Percentiles rank a stretch among this genome's conserved stretches.
These are phyloP conservation scores for Obba rivulosa DNA, from an alignment of 768 basidiomycete genomes.

Conservation along the genomic window DNA sequence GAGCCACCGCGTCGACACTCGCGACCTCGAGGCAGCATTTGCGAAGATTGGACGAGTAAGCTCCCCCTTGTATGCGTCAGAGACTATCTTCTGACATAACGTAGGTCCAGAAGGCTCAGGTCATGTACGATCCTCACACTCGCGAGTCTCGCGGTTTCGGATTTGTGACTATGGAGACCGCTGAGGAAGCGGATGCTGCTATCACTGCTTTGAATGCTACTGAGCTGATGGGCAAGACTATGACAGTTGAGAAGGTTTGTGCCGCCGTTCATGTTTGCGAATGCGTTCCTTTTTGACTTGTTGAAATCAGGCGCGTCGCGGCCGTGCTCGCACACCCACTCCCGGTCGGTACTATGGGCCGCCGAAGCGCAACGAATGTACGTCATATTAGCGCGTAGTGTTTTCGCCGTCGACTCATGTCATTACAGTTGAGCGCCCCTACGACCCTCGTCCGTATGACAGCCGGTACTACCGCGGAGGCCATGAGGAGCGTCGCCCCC, in stretches of 20 bases:
- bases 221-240: conserved; percentile 81
- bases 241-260: conserved; percentile 83
- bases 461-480: conserved; percentile 68
- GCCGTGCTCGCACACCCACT: conserved; percentile 86
- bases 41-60: conserved; percentile 81
- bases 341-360: conserved; percentile 94
- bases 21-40: conserved; percentile 86
- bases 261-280: neutral
- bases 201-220: conserved; percentile 79
- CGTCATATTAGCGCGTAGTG: conserved; percentile 16
- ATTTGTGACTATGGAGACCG: conserved; percentile 82
- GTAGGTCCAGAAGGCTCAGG: conserved; percentile 58
- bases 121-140: conserved; percentile 65
- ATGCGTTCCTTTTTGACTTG: neutral
- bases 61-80: conserved; percentile 9
- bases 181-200: conserved; percentile 89
- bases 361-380: conserved; percentile 72
- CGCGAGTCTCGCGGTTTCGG: conserved; percentile 78
- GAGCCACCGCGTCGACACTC: conserved; percentile 63
- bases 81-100: neutral
- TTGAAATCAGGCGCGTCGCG: conserved; percentile 73
- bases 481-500: conserved; percentile 39
- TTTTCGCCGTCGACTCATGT: neutral
- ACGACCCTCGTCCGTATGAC: conserved; percentile 91
- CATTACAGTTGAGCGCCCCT: conserved; percentile 68